Evolutionary conservation across 164 flowering plant species (phyloP), one percentile per base, ranked within the genome.

Genomic region (Tetracentron sinense): DNA sequence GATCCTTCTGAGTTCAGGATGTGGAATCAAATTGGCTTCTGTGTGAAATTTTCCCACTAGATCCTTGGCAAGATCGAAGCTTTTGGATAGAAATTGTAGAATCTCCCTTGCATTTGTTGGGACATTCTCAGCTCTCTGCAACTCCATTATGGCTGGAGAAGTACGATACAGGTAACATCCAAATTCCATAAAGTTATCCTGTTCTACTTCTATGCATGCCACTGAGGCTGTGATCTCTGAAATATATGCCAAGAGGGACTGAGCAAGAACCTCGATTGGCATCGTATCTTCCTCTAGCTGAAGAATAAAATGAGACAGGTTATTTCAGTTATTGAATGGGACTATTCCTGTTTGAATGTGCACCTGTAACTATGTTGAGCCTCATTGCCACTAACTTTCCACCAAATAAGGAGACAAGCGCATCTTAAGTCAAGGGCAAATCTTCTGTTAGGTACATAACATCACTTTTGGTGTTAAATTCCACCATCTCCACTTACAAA

Each of bases 91-190:
- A 7, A 83, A 81, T 50, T 71, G 75, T 8, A 89, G 69, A 56
- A 83, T 69, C 33, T 85, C 81, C 27, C 65, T 17, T 46, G 78
- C 72, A 68, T 76, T 68, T 50, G 62, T 54, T 44, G 85, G 69
- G 15, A 69, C 38, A 49, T 52, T 53, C 65, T 75, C 71, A 2
- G 68, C 25, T 42, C 66, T 63, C 67, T 76, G 79, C 63, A 85
- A 68, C 74, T 82, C 92, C 79, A 59, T 78, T 49, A 88, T 74
- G n/a, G 65, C 83, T 1, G 75, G 67, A 61, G 78, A 80, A 47
- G 74, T 69, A 30, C 92, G 81, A 56, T 81, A 74, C 3, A 88
- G 61, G 58, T 79, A 88, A 75, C 90, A 76, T 53, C 85, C 92
- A 27, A 81, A 64, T 62, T 79, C 76, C 61, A 72, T 60, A 60